Evolutionary conservation across 176 grass and related monocot species (phyloP).

Genomic region (Raddia guianensis): DNA sequence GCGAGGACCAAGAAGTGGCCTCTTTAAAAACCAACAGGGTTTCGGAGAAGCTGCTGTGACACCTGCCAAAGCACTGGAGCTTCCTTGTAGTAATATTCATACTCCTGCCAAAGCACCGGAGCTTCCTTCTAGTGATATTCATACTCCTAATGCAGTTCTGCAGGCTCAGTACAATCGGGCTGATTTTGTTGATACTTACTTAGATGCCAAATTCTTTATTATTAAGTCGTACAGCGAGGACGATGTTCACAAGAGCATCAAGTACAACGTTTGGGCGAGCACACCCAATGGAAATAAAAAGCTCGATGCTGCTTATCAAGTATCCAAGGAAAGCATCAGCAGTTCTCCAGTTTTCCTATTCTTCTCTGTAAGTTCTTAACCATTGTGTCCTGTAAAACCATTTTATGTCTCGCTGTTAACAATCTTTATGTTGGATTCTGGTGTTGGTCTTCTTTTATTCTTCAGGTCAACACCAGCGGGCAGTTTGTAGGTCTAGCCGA

Average conservation of each 20-base stretch:
- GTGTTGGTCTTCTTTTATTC: conserved; percentile 20
- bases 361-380: conserved; percentile 77
- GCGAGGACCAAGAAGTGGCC: conserved; percentile 74
- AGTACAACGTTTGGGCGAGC: conserved; percentile 95
- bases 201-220: conserved; percentile 84
- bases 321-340: conserved; percentile 64
- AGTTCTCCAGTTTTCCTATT: conserved; percentile 73
- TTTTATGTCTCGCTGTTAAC: background rate
- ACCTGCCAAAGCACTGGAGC: conserved; percentile 46
- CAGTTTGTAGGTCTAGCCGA: conserved; percentile 91
- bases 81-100: too few relatives aligned
- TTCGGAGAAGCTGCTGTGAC: conserved; percentile 36
- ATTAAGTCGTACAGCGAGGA: conserved; percentile 98
- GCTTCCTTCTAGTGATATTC: too few relatives aligned
- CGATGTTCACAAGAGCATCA: conserved; percentile 91
- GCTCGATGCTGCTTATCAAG: conserved; percentile 82
- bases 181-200: conserved; percentile 70
- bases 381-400: background rate
- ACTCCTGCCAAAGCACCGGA: conserved; percentile 27
- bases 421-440: background rate
- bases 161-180: conserved; percentile 72
- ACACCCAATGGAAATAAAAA: conserved; percentile 92
- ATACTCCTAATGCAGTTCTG: conserved; percentile 33
- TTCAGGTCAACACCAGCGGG: conserved; percentile 78
- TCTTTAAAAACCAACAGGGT: conserved; percentile 52